Conservation (phyloP, 192 early-diverging fungal species). For the Coemansia reversa region DNA sequence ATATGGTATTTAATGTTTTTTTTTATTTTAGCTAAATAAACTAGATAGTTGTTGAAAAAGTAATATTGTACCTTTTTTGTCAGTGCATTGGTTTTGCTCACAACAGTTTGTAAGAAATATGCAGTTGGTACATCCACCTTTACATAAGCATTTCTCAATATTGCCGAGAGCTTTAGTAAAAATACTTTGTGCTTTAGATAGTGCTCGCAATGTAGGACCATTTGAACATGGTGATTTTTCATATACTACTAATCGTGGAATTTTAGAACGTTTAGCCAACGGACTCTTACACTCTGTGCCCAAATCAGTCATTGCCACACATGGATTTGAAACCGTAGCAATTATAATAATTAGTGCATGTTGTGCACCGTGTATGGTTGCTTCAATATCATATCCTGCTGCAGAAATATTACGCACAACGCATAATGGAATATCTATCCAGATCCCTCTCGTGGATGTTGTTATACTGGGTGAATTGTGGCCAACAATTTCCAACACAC, state of each 20-base stretch:
- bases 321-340: not conserved
- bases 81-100: constrained; percentile 21
- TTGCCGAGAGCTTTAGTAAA: not conserved
- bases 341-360: constrained; percentile 22
- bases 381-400: constrained; percentile 15
- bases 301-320: constrained; percentile 3
- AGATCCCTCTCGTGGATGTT: constrained; percentile 13
- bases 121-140: constrained; percentile 15
- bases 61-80: constrained; percentile 8
- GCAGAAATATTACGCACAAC: not conserved
- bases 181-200: not conserved
- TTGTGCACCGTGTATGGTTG: constrained; percentile 34
- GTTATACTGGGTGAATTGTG: constrained; percentile 11
- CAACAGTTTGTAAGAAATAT: constrained; percentile 13
- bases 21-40: not conserved
- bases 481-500: constrained; percentile 23
- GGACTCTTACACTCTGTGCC: constrained; percentile 33
- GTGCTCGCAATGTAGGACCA: not conserved
- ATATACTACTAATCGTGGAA: constrained; percentile 24
- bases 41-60: constrained; percentile 11
- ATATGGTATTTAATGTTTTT: constrained; percentile 6
- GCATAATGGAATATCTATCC: constrained; percentile 28
- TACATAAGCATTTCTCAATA: not conserved
- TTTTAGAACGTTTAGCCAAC: constrained; percentile 4
- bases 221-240: constrained; percentile 5